These are phyloP conservation scores for Diplodia scrobiculata DNA, from an alignment of 2,329 filamentous ascomycete genomes.

Conservation along the genomic window DNA sequence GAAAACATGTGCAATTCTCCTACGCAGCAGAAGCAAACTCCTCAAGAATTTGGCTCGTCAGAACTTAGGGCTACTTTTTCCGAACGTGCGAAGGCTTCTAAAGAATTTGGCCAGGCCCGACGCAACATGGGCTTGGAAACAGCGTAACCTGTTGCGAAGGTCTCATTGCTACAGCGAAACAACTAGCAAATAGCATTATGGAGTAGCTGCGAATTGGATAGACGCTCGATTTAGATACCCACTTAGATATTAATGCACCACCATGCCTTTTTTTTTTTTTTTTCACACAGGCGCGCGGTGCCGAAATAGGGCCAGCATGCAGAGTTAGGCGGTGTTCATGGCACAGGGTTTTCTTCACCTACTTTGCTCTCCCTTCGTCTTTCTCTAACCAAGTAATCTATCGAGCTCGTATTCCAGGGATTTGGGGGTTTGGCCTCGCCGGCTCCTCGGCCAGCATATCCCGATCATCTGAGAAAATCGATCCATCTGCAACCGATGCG, in stretches of 20 bases:
- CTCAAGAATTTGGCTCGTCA: neutral
- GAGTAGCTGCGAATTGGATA: conserved; percentile 7
- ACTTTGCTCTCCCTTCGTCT: no score
- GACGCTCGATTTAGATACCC: conserved; percentile 21
- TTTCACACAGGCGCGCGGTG: neutral
- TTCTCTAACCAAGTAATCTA: no score
- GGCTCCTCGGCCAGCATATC: no score
- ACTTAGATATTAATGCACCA: conserved; percentile 6
- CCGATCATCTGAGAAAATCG: no score
- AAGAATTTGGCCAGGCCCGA: neutral
- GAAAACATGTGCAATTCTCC: neutral
- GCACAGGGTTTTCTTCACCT: neutral
- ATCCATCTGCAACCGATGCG: no score
- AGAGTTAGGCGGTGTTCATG: neutral
- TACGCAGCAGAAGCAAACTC: neutral
- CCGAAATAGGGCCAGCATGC: neutral
- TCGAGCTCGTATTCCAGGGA: no score
- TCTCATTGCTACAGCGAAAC: neutral
- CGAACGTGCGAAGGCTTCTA: neutral
- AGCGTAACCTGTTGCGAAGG: conserved; percentile 1
- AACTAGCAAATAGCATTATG: neutral
- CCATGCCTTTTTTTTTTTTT: neutral
- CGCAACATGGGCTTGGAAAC: neutral
- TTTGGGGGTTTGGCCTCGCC: no score
- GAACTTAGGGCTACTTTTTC: neutral